phyloP scores from a whole-genome alignment of 2,329 filamentous ascomycete species.

The Spiromastix sp. region DNA sequence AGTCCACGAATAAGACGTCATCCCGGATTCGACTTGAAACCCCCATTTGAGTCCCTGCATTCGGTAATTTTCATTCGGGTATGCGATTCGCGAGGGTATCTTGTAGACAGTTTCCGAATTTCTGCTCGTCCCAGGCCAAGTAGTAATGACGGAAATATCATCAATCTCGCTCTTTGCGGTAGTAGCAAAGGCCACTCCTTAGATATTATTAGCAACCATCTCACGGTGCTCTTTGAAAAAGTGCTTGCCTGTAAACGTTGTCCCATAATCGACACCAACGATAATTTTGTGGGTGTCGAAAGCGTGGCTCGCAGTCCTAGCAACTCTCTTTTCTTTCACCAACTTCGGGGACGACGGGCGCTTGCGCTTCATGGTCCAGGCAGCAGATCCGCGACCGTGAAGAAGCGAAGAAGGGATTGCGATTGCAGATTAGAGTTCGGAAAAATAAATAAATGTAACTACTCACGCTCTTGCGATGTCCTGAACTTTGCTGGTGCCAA shows the following conservation, averaged over 20 bases:
- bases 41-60: slow-evolving; percentile 14
- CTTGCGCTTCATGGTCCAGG: too few relatives aligned
- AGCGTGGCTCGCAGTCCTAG: too few relatives aligned
- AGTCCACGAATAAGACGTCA: slow-evolving; percentile 19
- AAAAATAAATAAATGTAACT: too few relatives aligned
- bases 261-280: slow-evolving; percentile 15
- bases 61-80: slow-evolving; percentile 13
- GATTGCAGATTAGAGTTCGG: too few relatives aligned
- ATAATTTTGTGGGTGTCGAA: slow-evolving; percentile 13
- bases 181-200: slow-evolving; percentile 12
- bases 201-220: background rate
- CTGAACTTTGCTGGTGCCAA: too few relatives aligned
- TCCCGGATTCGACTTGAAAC: slow-evolving; percentile 15
- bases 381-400: too few relatives aligned
- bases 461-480: too few relatives aligned
- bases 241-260: slow-evolving; percentile 11
- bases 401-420: too few relatives aligned
- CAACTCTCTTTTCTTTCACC: too few relatives aligned
- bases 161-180: slow-evolving; percentile 10
- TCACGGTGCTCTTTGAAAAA: background rate
- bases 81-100: slow-evolving; percentile 19
- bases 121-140: slow-evolving; percentile 15
- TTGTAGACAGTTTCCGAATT: slow-evolving; percentile 13
- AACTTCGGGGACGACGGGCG: too few relatives aligned
- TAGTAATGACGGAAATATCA: slow-evolving; percentile 14